A percentile compares a stretch with the other conserved stretches of the same genome.
These are phyloP conservation scores for Saccharomycopsis fodiens DNA, from an alignment of 805 yeast species.

Conservation along the genomic window DNA sequence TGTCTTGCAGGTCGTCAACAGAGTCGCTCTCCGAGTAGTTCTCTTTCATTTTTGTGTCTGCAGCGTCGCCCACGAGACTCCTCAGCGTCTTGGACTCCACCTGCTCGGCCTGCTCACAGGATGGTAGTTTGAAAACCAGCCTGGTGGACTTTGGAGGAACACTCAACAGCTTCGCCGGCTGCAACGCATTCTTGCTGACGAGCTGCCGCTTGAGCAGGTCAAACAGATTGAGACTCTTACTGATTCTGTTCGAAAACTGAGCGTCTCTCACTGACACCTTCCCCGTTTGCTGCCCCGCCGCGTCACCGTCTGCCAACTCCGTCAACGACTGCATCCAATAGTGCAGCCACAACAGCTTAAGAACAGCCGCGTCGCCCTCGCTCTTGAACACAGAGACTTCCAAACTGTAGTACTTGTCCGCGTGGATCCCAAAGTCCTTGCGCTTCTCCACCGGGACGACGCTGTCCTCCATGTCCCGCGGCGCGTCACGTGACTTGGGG, in stretches of 20 bases:
- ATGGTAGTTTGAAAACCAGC: background rate
- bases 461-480: slow-evolving; percentile 3
- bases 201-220: background rate
- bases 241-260: background rate
- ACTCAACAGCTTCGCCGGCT: background rate
- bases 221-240: too few species aligned
- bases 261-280: background rate
- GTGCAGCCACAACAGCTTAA: slow-evolving; percentile 36
- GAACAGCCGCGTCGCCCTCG: slow-evolving; percentile 39
- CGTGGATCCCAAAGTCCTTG: slow-evolving; percentile 65
- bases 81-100: background rate
- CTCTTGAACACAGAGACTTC: slow-evolving; percentile 54
- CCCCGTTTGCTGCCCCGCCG: slow-evolving; percentile 13
- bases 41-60: slow-evolving; percentile 15
- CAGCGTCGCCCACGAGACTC: background rate
- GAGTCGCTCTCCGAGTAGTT: slow-evolving; percentile 8
- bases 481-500: too few species aligned
- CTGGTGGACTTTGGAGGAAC: background rate
- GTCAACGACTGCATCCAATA: slow-evolving; percentile 39
- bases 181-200: background rate
- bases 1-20: slow-evolving; percentile 11
- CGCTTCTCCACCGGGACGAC: slow-evolving; percentile 42
- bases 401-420: slow-evolving; percentile 60
- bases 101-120: background rate
- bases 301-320: slow-evolving; percentile 17